Base-by-base conservation (phyloP, 1,139 yeast species). In the Nematodospora anomalae region DNA sequence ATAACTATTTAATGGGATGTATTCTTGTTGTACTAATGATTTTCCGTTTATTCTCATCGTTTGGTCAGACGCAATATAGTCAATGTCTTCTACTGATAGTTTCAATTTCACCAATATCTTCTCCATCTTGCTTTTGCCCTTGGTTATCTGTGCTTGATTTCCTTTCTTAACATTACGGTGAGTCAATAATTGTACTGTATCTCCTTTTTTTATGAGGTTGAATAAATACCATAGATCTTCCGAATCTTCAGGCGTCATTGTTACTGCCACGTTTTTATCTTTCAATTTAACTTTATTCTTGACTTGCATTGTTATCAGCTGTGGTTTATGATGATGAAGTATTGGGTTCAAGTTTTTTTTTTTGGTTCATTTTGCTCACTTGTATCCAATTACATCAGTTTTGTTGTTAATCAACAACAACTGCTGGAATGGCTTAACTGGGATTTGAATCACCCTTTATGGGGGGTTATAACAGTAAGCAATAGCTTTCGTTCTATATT, bases 191-290 rank as follows among this genome's bases (percentile, higher is more conserved):
- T 79, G 78, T 4, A 92, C 68, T 42, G 78, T 80, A 60, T 92
- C 98, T 16, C 84, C 87, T 38, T 76, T 76, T 36, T 80, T 81
- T 8, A 92, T 71, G 25, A 92, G 66, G 52, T 92, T 94, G 66
- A 87, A 89, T 9, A 88, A 57, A 30, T 85, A 82, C 90, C 97
- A 92, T 45, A 92, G 69, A 57, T 92, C 98, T 51, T 92, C 97
- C 27, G 87, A 79, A 52, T 92, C 97, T 51, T 89, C 88, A 0
- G 97, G 92, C 3, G 78, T 66, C 12, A 90, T 60, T 1, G 83
- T 72, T 11, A 87, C 72, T 3, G 71, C 65, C 10, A 92, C 95
- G 47, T 80, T 72, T 40, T 75, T 69, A 49, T 83, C 88, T 49
- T 77, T 80, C 15, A 48, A 35, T 35, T 47, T 48, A 16, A 38